Conservation (phyloP, 495 filamentous ascomycete species). For the Aspergillus diversus region DNA sequence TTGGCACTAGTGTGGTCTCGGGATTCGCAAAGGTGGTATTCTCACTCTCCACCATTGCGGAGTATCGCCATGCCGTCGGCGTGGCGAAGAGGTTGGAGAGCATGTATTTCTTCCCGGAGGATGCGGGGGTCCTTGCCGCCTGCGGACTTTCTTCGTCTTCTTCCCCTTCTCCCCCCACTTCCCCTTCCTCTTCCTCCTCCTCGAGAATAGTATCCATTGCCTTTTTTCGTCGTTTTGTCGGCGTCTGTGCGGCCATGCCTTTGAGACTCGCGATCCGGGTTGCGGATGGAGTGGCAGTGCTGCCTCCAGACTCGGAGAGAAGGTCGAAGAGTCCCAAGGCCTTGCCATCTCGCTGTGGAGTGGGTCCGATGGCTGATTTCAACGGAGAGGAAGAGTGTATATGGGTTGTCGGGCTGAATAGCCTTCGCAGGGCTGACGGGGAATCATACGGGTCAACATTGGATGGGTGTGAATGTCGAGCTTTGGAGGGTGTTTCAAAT, state of each 20-base stretch:
- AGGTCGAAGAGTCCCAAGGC: constrained; percentile 92
- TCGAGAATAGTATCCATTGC: constrained; percentile 36
- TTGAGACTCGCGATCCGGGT: constrained; percentile 35
- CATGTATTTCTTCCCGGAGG: constrained; percentile 61
- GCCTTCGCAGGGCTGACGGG: constrained; percentile 57
- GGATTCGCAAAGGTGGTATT: constrained; percentile 13
- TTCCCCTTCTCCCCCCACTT: constrained; percentile 35
- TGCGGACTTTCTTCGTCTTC: constrained; percentile 40
- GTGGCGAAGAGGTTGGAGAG: constrained; percentile 67
- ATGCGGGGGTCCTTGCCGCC: constrained; percentile 61
- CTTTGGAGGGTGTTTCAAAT: constrained; percentile 53
- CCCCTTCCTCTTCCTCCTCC: constrained; percentile 35
- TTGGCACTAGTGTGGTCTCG: constrained; percentile 6
- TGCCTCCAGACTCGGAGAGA: constrained; percentile 62
- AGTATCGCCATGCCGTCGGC: constrained; percentile 55
- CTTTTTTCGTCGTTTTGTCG: constrained; percentile 35
- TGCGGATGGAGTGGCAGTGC: constrained; percentile 45
- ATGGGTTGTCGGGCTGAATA: constrained; percentile 63
- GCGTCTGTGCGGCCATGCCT: constrained; percentile 45
- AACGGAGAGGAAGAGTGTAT: constrained; percentile 37
- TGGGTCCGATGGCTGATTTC: constrained; percentile 70
- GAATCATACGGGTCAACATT: constrained; percentile 61
- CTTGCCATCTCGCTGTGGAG: constrained; percentile 86
- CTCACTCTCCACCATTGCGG: constrained; percentile 45
- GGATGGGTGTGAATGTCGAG: constrained; percentile 46